Base-by-base conservation (phyloP, 768 basidiomycete species). In the Macrolepiota fuliginosa region DNA sequence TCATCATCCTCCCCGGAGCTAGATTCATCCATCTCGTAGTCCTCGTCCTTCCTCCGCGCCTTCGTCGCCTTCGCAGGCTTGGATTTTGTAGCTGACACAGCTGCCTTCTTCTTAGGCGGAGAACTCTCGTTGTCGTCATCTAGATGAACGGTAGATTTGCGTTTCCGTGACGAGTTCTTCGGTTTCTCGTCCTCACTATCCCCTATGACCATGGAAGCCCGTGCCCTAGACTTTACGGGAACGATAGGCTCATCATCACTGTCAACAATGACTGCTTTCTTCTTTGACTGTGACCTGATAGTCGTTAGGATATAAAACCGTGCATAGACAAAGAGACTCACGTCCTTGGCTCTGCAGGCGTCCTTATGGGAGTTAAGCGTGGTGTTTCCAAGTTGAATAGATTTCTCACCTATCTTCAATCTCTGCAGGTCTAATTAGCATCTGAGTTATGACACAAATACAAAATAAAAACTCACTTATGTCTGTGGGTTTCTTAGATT, bases 41-140 rank as follows among this genome's bases (percentile, higher is more conserved):
- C 72, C n/a, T 73, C 74, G 46, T 75, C 67, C 47, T 59, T 67
- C 55, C 68, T 68, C 12, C 51, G 46, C 40, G 68, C 68, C 54
- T 69, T 71, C 13, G 47, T 25, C 12, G 70, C 40, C 37, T 65
- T 69, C 47, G 69, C 59, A 11, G 65, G 11, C 56, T 68, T 71
- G 54, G 67, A 57, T 55, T 68, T 58, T 3, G 69, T 58, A 4
- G 70, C 54, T 6, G 66, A 47, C 1, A 73, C 64, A 0, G 75
- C 74, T 13, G 67, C 56, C 61, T 80, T 81, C 72, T 81, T 81
- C 71, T 72, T 78, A 1, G 77, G 77, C 1, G 79, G 77, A 0
- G 76, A 66, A 15, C 62, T 64, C 3, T 74, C 35, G 0, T 49
- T 53, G 15, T 77, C 78, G 15, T 25, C 25, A 29, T 61, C 53